Conservation (phyloP, 306 rosid genomes). For the barrel medic (Medicago truncatula) region MtrunA17r5.0-ANR NC_053043.1:10065001-10065500, state of each 20-base stretch:
- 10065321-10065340: slow-evolving; percentile 94
- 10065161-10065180: slow-evolving; percentile 26
- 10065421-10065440: not conserved
- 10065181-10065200: slow-evolving; percentile 34
- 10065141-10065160: slow-evolving; percentile 21
- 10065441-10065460: slow-evolving; percentile 30
- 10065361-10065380: slow-evolving; percentile 97
- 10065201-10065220: slow-evolving; percentile 63
- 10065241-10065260: slow-evolving; percentile 98
- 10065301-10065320: slow-evolving; percentile 85
- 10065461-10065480: slow-evolving; percentile 39
- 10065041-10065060: not conserved
- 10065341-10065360: slow-evolving; percentile 93
- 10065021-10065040: not conserved
- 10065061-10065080: too few relatives aligned
- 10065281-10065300: slow-evolving; percentile 82
- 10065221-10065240: slow-evolving; percentile 98
- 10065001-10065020: not conserved
- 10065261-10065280: slow-evolving; percentile 98
- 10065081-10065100: too few relatives aligned
- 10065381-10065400: slow-evolving; percentile 94
- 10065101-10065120: slow-evolving; percentile 19
- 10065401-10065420: slow-evolving; percentile 42
- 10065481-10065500: slow-evolving; percentile 98
- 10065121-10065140: slow-evolving; percentile 10